phyloP scores from a whole-genome alignment of 1,139 yeast genomes.

The Hanseniaspora gamundiae region DNA sequence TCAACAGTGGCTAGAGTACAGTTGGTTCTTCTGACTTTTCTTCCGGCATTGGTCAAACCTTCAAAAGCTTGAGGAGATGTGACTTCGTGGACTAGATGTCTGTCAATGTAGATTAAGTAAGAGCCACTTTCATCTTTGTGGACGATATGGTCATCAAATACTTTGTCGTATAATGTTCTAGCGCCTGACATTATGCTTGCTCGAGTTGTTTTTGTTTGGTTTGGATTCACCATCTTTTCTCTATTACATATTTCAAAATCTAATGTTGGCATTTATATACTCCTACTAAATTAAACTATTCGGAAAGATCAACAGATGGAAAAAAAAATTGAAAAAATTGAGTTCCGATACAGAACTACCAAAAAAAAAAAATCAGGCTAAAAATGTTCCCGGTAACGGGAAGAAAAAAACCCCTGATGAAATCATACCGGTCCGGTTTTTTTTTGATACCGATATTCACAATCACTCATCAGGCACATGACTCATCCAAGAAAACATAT shows the following conservation, averaged over 20 bases:
- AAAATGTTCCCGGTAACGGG: background rate
- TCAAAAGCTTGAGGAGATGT: conserved; percentile 99
- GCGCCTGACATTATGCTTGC: conserved; percentile 27
- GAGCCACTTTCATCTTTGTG: conserved; percentile 83
- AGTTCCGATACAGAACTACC: background rate
- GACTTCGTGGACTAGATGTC: conserved; percentile 95
- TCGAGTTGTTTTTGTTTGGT: conserved; percentile 25
- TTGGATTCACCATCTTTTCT: conserved; percentile 24
- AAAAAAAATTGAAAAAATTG: background rate
- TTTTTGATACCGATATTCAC: too few species aligned
- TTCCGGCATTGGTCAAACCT: conserved; percentile 77
- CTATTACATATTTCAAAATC: conserved; percentile 14
- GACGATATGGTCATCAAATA: conserved; percentile 86
- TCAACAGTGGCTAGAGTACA: conserved; percentile 96
- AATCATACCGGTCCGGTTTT: too few species aligned
- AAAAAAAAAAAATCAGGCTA: background rate
- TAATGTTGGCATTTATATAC: too few species aligned
- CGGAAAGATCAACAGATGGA: background rate
- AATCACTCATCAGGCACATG: background rate
- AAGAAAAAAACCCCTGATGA: background rate
- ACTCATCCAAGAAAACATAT: background rate
- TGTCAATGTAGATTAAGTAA: conserved; percentile 76
- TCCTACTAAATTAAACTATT: too few species aligned
- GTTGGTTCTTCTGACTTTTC: conserved; percentile 82
- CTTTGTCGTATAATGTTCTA: conserved; percentile 85